A percentile compares a stretch with the other conserved stretches of the same genome.
These are phyloP conservation scores for Dendrocalamus sinicus DNA, from an alignment of 176 grass and related monocot species.

Conservation along the genomic window DNA sequence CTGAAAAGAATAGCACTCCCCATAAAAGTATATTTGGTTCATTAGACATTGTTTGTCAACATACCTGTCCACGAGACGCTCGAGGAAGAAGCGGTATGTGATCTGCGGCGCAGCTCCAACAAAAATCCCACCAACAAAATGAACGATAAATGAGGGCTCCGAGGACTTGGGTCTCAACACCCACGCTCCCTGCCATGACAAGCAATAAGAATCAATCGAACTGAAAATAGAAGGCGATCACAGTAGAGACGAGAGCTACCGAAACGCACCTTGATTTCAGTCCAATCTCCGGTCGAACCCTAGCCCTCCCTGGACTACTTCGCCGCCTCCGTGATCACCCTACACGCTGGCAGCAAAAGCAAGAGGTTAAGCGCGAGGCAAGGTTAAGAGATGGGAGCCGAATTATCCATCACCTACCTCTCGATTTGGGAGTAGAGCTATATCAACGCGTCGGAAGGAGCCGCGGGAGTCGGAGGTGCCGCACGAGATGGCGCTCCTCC, in stretches of 20 bases:
- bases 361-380: not conserved
- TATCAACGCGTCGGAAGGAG: constrained; percentile 64
- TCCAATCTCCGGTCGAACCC: constrained; percentile 84
- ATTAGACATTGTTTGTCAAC: constrained; percentile 4
- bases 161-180: constrained; percentile 69
- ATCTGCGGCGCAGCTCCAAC: constrained; percentile 96
- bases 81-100: constrained; percentile 91
- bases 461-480: not conserved
- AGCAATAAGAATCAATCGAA: not conserved
- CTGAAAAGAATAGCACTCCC: not conserved
- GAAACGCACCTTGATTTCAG: constrained; percentile 73
- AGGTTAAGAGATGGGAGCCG: not conserved
- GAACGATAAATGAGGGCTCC: constrained; percentile 66
- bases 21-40: constrained; percentile 13
- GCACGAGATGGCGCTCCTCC: constrained; percentile 28
- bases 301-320: constrained; percentile 68
- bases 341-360: constrained; percentile 30
- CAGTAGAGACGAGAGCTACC: constrained; percentile 9
- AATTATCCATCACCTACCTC: constrained; percentile 46
- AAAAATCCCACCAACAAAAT: constrained; percentile 93
- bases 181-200: constrained; percentile 78
- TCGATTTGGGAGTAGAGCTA: constrained; percentile 97
- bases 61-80: constrained; percentile 76
- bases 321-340: constrained; percentile 95
- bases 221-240: not conserved